These are phyloP conservation scores for Lantana camara DNA, from an alignment of 257 asterid species.

Conservation along the genomic window DNA sequence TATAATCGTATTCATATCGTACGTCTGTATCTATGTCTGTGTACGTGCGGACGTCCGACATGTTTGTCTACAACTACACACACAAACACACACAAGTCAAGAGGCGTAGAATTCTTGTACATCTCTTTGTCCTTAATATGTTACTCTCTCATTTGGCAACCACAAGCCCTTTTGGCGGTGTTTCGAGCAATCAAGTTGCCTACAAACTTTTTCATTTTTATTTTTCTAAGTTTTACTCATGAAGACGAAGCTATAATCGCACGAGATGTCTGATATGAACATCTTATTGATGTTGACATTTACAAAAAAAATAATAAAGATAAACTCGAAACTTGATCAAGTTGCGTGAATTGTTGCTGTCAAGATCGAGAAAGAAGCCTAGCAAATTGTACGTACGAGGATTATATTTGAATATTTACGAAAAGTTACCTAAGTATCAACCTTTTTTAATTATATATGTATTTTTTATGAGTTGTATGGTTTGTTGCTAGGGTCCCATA, in stretches of 20 bases:
- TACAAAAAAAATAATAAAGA: too few species aligned
- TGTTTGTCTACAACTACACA: too few species aligned
- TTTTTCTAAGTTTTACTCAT: conserved; percentile 12
- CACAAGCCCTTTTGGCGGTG: conserved; percentile 23
- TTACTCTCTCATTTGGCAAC: neutral
- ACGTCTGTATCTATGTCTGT: too few species aligned
- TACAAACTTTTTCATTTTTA: neutral
- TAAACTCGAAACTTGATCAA: neutral
- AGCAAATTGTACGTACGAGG: conserved; percentile 2
- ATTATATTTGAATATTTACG: neutral
- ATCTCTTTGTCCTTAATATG: conserved; percentile 11
- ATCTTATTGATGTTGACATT: conserved; percentile 15
- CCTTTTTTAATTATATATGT: neutral
- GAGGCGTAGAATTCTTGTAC: neutral
- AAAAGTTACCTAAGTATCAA: neutral
- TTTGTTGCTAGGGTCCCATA: conserved; percentile 20
- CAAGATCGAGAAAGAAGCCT: neutral
- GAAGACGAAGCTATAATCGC: neutral
- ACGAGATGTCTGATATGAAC: neutral
- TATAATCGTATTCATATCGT: too few species aligned
- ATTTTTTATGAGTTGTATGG: neutral
- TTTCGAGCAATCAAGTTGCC: conserved; percentile 23
- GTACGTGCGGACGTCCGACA: too few species aligned
- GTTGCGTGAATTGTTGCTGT: neutral
- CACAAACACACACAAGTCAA: neutral